Base-by-base conservation (phyloP, 2,329 filamentous ascomycete genomes). In the Pseudogymnoascus sp. region DNA sequence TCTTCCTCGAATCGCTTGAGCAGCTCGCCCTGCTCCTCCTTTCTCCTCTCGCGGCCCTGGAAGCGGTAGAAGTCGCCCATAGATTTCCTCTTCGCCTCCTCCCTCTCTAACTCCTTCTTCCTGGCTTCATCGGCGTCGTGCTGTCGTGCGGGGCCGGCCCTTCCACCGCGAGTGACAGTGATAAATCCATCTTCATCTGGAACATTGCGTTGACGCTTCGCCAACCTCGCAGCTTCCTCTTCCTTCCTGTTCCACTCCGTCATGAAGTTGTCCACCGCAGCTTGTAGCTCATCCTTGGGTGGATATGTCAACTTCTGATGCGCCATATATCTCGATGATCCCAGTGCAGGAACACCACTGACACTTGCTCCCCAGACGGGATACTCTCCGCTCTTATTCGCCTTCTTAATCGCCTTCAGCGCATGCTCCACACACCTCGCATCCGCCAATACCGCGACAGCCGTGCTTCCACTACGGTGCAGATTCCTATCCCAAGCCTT, bases 171-270 rank as follows among this genome's bases (percentile, higher is more conserved):
- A 1, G 87, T 89, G 23, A 99, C 95, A 3, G 93, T 97, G 60
- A 97, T 83, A 74, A 99, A 99, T 1, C 95, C 95, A 75, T 99
- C 95, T 72, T 91, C 93, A 74, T 99, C 95, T 0, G 93, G 91
- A 71, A 91, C 87, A 69, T 89, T 88, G 65, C 90, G 86, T 66
- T 88, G 78, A 63, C 83, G 78, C 77, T 84, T 86, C 73, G 77
- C 88, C 72, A 79, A 82, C 77, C 78, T 87, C 68, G 72, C 82
- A 69, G 80, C 87, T 76, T 80, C 87, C 76, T 75, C 85, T 80
- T 83, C 89, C 77, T 80, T 90, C 78, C 72, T 83, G 78, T 81
- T 89, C 78, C 92, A 97, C n/a, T 86, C 80, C 21, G 84, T 83
- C 82, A 97, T 96, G 79, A 92, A 97, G 36, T 87, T 85, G 72